Conservation (phyloP, 345 rosid genomes). For the Camelina hispida region DNA sequence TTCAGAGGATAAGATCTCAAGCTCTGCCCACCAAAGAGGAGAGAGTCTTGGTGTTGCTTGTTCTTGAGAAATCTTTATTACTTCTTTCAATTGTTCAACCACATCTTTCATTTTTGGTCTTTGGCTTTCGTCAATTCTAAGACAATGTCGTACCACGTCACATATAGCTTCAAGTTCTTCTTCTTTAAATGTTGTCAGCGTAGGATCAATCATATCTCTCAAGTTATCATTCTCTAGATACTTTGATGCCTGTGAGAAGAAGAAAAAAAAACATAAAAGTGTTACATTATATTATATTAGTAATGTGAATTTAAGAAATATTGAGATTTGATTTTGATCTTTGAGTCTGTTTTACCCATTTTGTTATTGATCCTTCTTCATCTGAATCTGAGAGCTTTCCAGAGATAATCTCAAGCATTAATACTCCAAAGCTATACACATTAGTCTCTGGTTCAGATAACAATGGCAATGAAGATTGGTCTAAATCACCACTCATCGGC, state of each 20-base stretch:
- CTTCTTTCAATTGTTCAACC: slow-evolving; percentile 61
- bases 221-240: slow-evolving; percentile 55
- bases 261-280: neutral
- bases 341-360: slow-evolving; percentile 60
- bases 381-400: slow-evolving; percentile 77
- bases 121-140: slow-evolving; percentile 55
- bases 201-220: slow-evolving; percentile 67
- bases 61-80: slow-evolving; percentile 68
- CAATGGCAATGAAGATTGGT: slow-evolving; percentile 55
- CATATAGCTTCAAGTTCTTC: slow-evolving; percentile 71
- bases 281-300: neutral
- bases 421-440: slow-evolving; percentile 70
- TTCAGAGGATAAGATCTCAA: slow-evolving; percentile 89
- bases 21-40: slow-evolving; percentile 99
- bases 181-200: slow-evolving; percentile 66
- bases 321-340: neutral
- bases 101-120: slow-evolving; percentile 77
- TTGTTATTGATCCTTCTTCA: slow-evolving; percentile 66
- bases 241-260: slow-evolving; percentile 61
- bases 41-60: slow-evolving; percentile 96
- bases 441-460: slow-evolving; percentile 62
- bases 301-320: neutral
- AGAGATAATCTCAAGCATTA: slow-evolving; percentile 84
- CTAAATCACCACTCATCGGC: slow-evolving; percentile 53
- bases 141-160: slow-evolving; percentile 65